A percentile compares a stretch with the other conserved stretches of the same genome.
These are phyloP conservation scores for Agapanthus africanus DNA, from an alignment of 106 monocot species.

Conservation along the genomic window DNA sequence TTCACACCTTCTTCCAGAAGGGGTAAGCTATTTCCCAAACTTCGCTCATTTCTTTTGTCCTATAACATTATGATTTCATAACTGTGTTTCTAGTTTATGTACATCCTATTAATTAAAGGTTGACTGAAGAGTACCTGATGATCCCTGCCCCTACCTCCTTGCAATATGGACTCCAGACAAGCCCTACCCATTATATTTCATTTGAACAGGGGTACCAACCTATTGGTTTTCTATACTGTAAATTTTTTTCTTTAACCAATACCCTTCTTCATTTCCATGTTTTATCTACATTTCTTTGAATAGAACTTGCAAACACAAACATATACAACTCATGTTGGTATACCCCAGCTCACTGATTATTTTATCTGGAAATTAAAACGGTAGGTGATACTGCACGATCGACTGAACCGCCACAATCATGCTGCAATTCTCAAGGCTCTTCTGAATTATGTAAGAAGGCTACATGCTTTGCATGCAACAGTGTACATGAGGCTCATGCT, in stretches of 20 bases:
- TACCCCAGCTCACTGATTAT: not conserved
- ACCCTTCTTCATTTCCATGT: too few species aligned
- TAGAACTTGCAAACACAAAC: not conserved
- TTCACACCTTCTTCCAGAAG: conserved; percentile 43
- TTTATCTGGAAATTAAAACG: not conserved
- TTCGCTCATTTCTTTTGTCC: not conserved
- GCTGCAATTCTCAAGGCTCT: conserved; percentile 22
- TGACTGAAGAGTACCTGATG: conserved; percentile 58
- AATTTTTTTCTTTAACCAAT: too few species aligned
- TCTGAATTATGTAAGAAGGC: conserved; percentile 29
- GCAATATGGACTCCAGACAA: conserved; percentile 73
- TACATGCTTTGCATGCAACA: conserved; percentile 49
- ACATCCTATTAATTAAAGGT: conserved; percentile 22
- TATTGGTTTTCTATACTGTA: too few species aligned
- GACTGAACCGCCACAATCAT: conserved; percentile 38
- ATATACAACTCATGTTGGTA: not conserved
- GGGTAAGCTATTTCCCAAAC: conserved; percentile 23
- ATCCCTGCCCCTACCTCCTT: conserved; percentile 63
- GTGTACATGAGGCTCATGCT: conserved; percentile 37
- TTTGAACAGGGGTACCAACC: too few species aligned
- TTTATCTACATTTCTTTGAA: too few species aligned
- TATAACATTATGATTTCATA: not conserved
- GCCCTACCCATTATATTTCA: too few species aligned
- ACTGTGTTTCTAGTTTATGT: not conserved
- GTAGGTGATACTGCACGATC: conserved; percentile 57